Base-by-base conservation (phyloP, 345 rosid species). In the Citrus glauca region DNA sequence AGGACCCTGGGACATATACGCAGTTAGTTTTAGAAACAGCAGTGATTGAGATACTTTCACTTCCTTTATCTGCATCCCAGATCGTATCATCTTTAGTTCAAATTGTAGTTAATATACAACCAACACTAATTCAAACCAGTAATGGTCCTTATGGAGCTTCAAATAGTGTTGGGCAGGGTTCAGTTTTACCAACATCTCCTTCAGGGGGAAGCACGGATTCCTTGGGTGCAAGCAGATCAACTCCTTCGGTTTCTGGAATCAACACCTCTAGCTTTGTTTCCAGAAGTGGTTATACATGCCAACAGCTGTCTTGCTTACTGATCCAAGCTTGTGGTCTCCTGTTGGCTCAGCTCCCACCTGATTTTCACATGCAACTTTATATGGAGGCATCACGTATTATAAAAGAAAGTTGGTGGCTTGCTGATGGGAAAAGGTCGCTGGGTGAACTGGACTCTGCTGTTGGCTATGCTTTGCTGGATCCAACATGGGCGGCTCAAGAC, bases 401-500 rank as follows among this genome's bases (percentile, higher is more conserved):
- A 77, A 94, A 88, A 82, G 98, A 96, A 74, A 90, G 93, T 75
- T 96, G 99, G 99, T 96, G 98, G 99, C 92, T 96, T 38, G 90
- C 86, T 61, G 99, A 94, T 77, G 90, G 87, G 65, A 91, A 91
- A 78, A 89, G 93, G 84, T 91, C 98, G 7, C 73, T 80, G 69
- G 91, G 87, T 59, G 98, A 96, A 82, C 83, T 96, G 60, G 95
- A 92, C 84, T 90, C 97, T 40, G 99, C 99, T 67, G 94, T 89
- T 80, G 92, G 93, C 78, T 96, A 92, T 83, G 99, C 98, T 81
- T 88, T 94, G 85, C 81, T 96, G 87, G 98, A 96, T 88, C 98
- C 99, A 80, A 89, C 97, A 48, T 94, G 98, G 98, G 98, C 99
- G 85, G 94, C 99, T 82, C 98, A 94, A 82, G 99, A 96, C 85